A percentile compares a stretch with the other conserved stretches of the same genome.
Conservation (phyloP, 352 stramenopile species). For the Globisporangium emineosum region DNA sequence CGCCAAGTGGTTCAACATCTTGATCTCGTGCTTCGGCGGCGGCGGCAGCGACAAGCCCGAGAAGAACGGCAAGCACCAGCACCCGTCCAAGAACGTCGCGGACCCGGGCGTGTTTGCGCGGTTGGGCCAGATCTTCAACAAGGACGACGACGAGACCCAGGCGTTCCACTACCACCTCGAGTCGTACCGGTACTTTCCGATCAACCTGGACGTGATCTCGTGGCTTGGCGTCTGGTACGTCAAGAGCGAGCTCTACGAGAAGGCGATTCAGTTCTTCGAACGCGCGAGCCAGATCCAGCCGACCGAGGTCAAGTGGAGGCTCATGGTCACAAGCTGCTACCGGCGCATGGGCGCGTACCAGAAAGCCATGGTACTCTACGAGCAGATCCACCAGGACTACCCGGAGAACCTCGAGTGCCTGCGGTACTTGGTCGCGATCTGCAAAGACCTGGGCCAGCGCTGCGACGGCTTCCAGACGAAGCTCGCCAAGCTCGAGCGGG, state of each 20-base stretch:
- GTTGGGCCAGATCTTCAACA: constrained; percentile 94
- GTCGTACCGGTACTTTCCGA: constrained; percentile 93
- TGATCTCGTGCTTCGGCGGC: constrained; percentile 90
- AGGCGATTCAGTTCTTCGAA: constrained; percentile 96
- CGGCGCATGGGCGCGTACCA: constrained; percentile 92
- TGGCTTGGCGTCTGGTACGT: constrained; percentile 97
- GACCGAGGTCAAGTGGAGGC: constrained; percentile 94
- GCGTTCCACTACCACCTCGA: constrained; percentile 96
- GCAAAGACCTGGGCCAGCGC: constrained; percentile 90
- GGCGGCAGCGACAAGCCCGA: constrained; percentile 67
- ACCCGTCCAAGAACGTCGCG: constrained; percentile 56
- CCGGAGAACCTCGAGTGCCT: constrained; percentile 93
- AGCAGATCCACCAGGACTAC: constrained; percentile 93
- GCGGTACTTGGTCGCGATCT: constrained; percentile 91
- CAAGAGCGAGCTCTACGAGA: constrained; percentile 96
- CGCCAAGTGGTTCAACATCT: constrained; percentile 94
- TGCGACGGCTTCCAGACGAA: constrained; percentile 93
- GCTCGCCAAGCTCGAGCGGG: constrained; percentile 87
- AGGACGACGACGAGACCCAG: constrained; percentile 92
- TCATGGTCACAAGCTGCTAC: constrained; percentile 97
- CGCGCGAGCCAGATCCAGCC: constrained; percentile 93
- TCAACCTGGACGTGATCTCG: constrained; percentile 96
- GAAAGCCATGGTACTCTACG: constrained; percentile 92
- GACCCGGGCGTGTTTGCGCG: constrained; percentile 79
- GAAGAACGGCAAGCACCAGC: constrained; percentile 27